Evolutionary conservation across 805 yeast genomes (phyloP), one percentile per base, ranked within the genome.

Genomic region (Candida piceae): DNA sequence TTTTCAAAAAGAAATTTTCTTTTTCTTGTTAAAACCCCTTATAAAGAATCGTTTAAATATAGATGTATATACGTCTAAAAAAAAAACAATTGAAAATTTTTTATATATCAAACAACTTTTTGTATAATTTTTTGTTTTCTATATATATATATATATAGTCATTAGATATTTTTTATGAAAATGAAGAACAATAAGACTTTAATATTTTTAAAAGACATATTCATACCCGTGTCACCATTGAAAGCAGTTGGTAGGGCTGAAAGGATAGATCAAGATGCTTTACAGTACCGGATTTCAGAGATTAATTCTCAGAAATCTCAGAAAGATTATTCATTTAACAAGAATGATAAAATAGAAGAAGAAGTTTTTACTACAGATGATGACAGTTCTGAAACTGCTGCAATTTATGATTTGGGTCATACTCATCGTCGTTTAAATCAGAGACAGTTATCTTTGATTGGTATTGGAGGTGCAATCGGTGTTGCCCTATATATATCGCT

Each of bases 401-500:
- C 40, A 7, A 9, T 35, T 2, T 48, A 16, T 29, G 40, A 31
- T 26, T 13, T 25, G 9, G 55, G 55, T 15, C 53, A 42, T 33
- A 44, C 49, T 9, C 55, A 50, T 29, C 39, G 74, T 24, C 54
- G 57, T 7, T 53, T 70, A 30, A 41, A 56, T 36, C 63, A 63
- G 20, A 53, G 75, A 41, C 77, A 71, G 46, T 67, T 70, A 23
- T 73, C 68, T 45, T 57, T 71, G 37, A 57, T 71, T 27, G 75
- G 72, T 13, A 69, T 71, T 24, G 74, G 73, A 12, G 74, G 73
- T 32, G 68, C 74, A 9, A 67, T 70, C 33, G 75, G 75, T 17
- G 66, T 70, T 4, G 72, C 68, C 6, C 50, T 69, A 18, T 69
- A 69, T 36, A 72, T 70, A 19, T 58, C 68, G 21, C 60, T 69